These are phyloP conservation scores for Hemileccinum rubropunctum DNA, from an alignment of 768 basidiomycete genomes.

Conservation along the genomic window DNA sequence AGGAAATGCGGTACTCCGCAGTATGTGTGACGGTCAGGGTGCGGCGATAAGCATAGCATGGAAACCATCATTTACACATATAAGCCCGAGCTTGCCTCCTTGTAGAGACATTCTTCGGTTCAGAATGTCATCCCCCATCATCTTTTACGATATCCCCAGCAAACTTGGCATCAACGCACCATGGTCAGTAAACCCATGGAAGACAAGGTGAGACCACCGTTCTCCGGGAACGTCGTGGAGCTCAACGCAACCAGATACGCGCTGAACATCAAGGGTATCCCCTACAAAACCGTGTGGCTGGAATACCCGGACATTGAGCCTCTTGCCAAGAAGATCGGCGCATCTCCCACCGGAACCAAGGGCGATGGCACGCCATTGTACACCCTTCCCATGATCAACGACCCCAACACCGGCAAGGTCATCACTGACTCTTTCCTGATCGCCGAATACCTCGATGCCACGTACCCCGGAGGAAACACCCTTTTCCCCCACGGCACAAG, in stretches of 20 bases:
- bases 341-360: slow-evolving; percentile 29
- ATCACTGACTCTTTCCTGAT: slow-evolving; percentile 43
- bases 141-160: slow-evolving; percentile 47
- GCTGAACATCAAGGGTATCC: slow-evolving; percentile 40
- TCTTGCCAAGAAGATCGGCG: slow-evolving; percentile 31
- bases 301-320: slow-evolving; percentile 42
- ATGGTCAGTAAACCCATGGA: slow-evolving; percentile 49
- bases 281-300: slow-evolving; percentile 42
- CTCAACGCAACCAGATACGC: slow-evolving; percentile 27
- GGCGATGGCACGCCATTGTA: slow-evolving; percentile 33
- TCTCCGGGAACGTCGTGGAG: background rate
- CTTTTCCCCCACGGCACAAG: slow-evolving; percentile 42
- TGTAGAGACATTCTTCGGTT: background rate
- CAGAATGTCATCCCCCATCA: slow-evolving; percentile 29
- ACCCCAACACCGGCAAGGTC: slow-evolving; percentile 34
- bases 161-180: slow-evolving; percentile 24
- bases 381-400: slow-evolving; percentile 42
- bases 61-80: slow-evolving; percentile 1
- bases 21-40: too few species aligned
- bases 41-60: slow-evolving; percentile 5
- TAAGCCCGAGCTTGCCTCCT: background rate
- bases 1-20: background rate
- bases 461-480: slow-evolving; percentile 36
- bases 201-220: slow-evolving; percentile 34
- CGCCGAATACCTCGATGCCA: slow-evolving; percentile 44